Evolutionary conservation across 306 rosid genomes (phyloP), one percentile per base, ranked within the genome.

Genomic region (Rosa multiflora): DNA sequence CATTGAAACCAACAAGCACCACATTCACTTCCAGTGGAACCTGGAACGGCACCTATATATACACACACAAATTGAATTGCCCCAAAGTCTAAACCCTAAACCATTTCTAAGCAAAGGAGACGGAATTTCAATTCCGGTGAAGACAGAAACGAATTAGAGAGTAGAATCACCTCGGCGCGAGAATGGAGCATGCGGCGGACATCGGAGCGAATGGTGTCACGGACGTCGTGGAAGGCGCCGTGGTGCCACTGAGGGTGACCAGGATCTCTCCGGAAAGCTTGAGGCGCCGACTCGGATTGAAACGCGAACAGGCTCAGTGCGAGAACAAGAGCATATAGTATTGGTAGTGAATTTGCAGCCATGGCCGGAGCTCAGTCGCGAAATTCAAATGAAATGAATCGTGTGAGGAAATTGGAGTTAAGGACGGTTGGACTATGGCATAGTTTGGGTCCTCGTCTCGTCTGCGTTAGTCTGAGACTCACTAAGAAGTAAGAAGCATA

Each of bases 211-310:
- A 95, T 87, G 76, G 69, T 76, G 8, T 92, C 92, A 12, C 91
- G 81, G 74, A 95, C 98, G 84, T 91, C 97, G 81, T 91, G 99
- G 87, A 95, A 95, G 82, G 98, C 98, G 4, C 97, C 83, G 76
- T 95, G 99, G 85, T 95, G 99, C 99, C 99, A 95, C 68, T 95
- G 99, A 79, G 91, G 79, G 69, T 90, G 97, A 23, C 93, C 89
- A 5, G 89, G 82, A 58, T 84, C 93, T 91, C 89, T 79, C 81
- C 76, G 78, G 90, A 95, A 95, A 43, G 99, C 89, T 84, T 92
- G 92, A 39, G 88, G 90, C 35, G 90, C 89, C 12, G 99, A 93
- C 58, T 91, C 91, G 82, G 91, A 87, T 4, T 56, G 91, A 80
- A 83, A 79, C 56, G 78, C 67, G 14, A 91, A 87, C 70, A 90